Evolutionary conservation across 306 rosid species (phyloP).

Genomic region (Alnus rubra): DNA sequence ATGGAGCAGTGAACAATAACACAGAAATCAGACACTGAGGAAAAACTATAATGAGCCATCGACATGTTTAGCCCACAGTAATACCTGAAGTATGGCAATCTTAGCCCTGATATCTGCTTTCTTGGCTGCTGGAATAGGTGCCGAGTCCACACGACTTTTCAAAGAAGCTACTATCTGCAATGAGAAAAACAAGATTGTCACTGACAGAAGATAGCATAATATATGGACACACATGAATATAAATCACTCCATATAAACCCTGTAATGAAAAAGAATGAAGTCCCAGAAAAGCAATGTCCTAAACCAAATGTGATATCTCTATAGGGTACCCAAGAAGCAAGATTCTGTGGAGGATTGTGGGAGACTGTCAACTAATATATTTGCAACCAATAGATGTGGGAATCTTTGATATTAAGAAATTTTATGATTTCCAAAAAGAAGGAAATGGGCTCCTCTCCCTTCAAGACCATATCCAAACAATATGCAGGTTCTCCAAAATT

Average conservation of each 20-base stretch:
- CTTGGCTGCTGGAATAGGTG: constrained; percentile 84
- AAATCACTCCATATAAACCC: constrained; percentile 1
- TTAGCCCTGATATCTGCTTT: constrained; percentile 78
- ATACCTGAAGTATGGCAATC: constrained; percentile 76
- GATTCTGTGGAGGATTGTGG: no score
- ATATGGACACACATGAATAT: background rate
- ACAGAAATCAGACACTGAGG: constrained; percentile 1
- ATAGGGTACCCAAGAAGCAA: background rate
- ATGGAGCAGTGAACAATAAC: constrained; percentile 13
- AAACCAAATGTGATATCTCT: background rate
- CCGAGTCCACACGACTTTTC: constrained; percentile 72
- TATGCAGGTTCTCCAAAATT: no score
- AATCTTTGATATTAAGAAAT: no score
- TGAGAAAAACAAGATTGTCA: constrained; percentile 2
- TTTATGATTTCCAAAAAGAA: no score
- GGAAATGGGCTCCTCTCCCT: no score
- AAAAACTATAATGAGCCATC: background rate
- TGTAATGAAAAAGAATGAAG: background rate
- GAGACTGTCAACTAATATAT: no score
- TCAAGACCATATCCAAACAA: no score
- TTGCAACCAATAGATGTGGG: no score
- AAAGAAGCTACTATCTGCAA: constrained; percentile 75
- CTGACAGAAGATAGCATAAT: constrained; percentile 8
- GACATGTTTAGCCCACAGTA: background rate
- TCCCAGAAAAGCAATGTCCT: background rate